Percentiles rank a stretch among this genome's conserved stretches.
Evolutionary conservation across 805 yeast genomes (phyloP).

Genomic region (Yarrowia sp.): DNA sequence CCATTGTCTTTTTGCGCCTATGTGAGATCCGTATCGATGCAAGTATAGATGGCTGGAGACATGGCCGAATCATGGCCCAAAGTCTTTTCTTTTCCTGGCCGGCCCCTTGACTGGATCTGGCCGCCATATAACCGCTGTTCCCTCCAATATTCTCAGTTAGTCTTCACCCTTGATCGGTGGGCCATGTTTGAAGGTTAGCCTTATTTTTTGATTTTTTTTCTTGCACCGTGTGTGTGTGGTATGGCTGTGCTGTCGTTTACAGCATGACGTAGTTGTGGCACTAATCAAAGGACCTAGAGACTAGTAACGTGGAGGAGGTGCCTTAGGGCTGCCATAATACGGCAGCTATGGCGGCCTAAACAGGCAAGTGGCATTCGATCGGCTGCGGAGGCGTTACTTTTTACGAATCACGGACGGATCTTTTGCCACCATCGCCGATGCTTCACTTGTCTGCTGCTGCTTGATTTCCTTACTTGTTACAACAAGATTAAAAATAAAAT

Average conservation of each 20-base stretch:
- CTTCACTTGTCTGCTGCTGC: conserved; percentile 1
- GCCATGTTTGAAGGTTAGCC: background rate
- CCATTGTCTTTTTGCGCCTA: conserved; percentile 4
- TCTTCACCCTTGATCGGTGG: conserved; percentile 23
- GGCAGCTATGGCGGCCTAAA: background rate
- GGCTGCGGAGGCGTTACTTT: background rate
- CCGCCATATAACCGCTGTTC: too few species aligned
- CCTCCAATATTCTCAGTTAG: background rate
- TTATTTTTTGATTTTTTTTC: background rate
- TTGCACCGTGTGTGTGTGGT: background rate
- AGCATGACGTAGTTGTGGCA: conserved; percentile 12
- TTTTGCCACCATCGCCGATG: conserved; percentile 20
- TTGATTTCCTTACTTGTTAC: background rate
- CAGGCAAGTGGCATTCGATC: background rate
- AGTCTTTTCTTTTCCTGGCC: too few species aligned
- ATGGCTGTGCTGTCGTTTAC: conserved; percentile 19
- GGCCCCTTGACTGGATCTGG: too few species aligned
- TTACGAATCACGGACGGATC: background rate
- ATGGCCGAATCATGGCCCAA: too few species aligned
- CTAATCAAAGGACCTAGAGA: too few species aligned
- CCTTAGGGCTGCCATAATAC: background rate
- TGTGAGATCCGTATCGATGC: background rate
- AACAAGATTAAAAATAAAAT: background rate
- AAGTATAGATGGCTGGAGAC: conserved; percentile 5
- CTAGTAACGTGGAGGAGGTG: background rate